Percentiles rank a stretch among this genome's conserved stretches.
phyloP scores from a whole-genome alignment of 2,329 filamentous ascomycete species.

The Teratosphaeria destructans region DNA sequence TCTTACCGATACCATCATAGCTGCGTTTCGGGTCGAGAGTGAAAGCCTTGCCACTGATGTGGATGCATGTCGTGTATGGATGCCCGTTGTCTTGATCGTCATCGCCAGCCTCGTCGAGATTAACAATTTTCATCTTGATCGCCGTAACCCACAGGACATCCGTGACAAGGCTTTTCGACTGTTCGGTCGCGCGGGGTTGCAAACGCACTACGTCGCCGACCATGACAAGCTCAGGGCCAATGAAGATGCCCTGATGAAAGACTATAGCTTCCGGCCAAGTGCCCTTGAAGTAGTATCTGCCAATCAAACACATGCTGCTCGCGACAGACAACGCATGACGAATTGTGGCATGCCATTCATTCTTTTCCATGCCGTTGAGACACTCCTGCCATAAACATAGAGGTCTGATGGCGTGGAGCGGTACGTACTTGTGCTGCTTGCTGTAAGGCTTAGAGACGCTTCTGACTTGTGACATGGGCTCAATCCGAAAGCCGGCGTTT shows the following conservation, averaged over 20 bases:
- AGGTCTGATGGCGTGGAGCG: constrained; percentile 44
- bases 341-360: constrained; percentile 42
- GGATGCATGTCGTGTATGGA: constrained; percentile 36
- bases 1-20: constrained; percentile 22
- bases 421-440: constrained; percentile 46
- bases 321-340: constrained; percentile 43
- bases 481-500: constrained; percentile 46
- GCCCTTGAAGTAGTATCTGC: constrained; percentile 44
- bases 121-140: constrained; percentile 41
- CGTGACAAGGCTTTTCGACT: constrained; percentile 24
- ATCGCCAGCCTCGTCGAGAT: constrained; percentile 37
- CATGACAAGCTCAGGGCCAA: constrained; percentile 47
- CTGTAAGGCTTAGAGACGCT: constrained; percentile 40
- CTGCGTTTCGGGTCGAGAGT: constrained; percentile 27
- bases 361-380: constrained; percentile 30
- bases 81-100: constrained; percentile 34
- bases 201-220: constrained; percentile 47
- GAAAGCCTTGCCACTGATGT: constrained; percentile 42
- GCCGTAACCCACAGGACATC: constrained; percentile 46
- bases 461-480: constrained; percentile 43
- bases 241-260: constrained; percentile 43
- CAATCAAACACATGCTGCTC: constrained; percentile 43
- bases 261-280: constrained; percentile 45
- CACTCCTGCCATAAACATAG: constrained; percentile 45
- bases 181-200: constrained; percentile 12